Conservation (phyloP, 2,329 filamentous ascomycete genomes). For the Tolypocladium pustulatum region DNA sequence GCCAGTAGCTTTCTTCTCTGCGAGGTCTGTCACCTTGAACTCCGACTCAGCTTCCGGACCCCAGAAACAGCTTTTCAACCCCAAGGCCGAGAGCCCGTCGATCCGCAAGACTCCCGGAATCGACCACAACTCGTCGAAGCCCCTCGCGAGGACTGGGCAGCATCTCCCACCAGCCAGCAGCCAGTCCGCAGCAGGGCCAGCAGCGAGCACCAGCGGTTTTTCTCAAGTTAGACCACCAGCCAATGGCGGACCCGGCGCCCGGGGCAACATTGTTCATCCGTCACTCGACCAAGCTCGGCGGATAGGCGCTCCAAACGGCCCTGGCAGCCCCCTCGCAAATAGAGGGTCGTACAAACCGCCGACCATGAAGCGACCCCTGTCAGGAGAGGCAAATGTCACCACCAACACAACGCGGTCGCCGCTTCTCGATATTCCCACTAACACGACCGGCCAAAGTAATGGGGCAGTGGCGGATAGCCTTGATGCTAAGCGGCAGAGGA, state of each 20-base stretch:
- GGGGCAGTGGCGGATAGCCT: conserved; percentile 14
- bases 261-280: conserved; percentile 39
- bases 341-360: conserved; percentile 48
- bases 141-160: conserved; percentile 49
- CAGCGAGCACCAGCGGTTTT: conserved; percentile 15
- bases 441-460: conserved; percentile 19
- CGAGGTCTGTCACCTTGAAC: conserved; percentile 39
- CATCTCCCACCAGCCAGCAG: conserved; percentile 35
- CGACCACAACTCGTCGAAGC: conserved; percentile 68
- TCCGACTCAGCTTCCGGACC: conserved; percentile 29
- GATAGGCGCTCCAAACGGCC: conserved; percentile 46
- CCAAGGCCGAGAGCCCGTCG: conserved; percentile 67
- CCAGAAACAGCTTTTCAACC: conserved; percentile 57
- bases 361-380: conserved; percentile 43
- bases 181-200: conserved; percentile 12
- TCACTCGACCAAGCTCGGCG: conserved; percentile 42
- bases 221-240: conserved; percentile 19
- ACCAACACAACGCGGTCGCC: conserved; percentile 26
- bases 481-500: conserved; percentile 44
- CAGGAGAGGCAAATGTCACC: conserved; percentile 14
- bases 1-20: conserved; percentile 58
- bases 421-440: conserved; percentile 40
- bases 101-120: conserved; percentile 83
- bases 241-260: conserved; percentile 14
- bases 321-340: conserved; percentile 47